Conservation (phyloP, 768 basidiomycete species). For the Auriculariales sp. region DNA sequence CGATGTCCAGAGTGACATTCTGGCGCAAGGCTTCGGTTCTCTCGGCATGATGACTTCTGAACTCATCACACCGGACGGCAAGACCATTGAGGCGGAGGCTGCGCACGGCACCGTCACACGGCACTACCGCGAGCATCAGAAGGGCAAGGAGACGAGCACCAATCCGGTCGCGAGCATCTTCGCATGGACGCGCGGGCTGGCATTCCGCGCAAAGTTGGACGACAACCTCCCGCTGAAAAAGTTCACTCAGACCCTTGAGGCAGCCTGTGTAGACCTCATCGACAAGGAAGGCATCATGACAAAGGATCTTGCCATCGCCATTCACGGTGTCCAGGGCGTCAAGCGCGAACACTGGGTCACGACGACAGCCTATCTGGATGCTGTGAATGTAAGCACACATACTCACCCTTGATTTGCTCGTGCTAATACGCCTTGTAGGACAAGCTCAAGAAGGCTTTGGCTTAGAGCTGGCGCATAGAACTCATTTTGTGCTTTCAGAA, state of each 20-base stretch:
- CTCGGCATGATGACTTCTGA: constrained; percentile 98
- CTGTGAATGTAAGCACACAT: constrained; percentile 53
- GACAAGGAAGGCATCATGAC: constrained; percentile 88
- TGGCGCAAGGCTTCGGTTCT: constrained; percentile 93
- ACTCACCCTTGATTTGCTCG: no score
- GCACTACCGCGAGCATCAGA: constrained; percentile 94
- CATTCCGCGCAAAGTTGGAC: constrained; percentile 89
- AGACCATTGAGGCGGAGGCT: constrained; percentile 87
- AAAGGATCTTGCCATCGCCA: constrained; percentile 89
- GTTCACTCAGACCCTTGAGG: constrained; percentile 75
- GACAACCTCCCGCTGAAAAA: constrained; percentile 52
- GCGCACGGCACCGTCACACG: constrained; percentile 94
- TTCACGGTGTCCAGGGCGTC: constrained; percentile 75
- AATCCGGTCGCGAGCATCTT: constrained; percentile 99
- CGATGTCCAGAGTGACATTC: constrained; percentile 82
- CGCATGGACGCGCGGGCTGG: constrained; percentile 92
- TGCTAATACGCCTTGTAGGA: constrained; percentile 3
- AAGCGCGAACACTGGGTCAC: constrained; percentile 94
- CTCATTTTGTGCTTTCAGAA: no score
- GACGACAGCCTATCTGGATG: constrained; percentile 86
- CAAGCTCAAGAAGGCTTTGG: constrained; percentile 13
- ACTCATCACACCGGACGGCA: constrained; percentile 87
- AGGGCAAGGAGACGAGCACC: constrained; percentile 94
- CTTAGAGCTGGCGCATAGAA: no score
- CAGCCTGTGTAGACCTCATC: constrained; percentile 80